These are phyloP conservation scores for Setaria viridis DNA, from an alignment of 202 grass and related monocot species.

Conservation along the genomic window DNA sequence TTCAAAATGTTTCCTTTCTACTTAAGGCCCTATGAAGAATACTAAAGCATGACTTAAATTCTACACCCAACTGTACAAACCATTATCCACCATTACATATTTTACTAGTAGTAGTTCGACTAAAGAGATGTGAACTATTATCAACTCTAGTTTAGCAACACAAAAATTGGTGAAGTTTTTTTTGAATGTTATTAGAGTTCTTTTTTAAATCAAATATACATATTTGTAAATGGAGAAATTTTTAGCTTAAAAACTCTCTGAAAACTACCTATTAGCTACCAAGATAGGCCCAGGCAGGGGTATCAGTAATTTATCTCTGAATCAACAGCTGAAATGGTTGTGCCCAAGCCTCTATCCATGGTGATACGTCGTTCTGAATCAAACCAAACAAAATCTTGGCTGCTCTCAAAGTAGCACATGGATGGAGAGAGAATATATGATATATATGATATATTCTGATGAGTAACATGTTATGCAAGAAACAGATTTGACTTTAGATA, in stretches of 20 bases:
- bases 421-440: constrained; percentile 11
- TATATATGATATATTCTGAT: constrained; percentile 18
- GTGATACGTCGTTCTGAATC: not conserved
- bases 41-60: constrained; percentile 21
- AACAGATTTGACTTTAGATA: not conserved
- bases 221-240: too few relatives aligned
- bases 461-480: constrained; percentile 6
- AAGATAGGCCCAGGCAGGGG: not conserved
- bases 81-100: constrained; percentile 13
- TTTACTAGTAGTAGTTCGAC: not conserved
- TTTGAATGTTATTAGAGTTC: not conserved
- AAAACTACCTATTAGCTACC: constrained; percentile 2
- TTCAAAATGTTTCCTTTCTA: not conserved
- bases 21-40: not conserved
- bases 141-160: not conserved
- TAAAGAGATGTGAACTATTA: constrained; percentile 4
- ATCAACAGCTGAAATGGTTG: constrained; percentile 5
- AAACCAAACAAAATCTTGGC: constrained; percentile 25
- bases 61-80: not conserved
- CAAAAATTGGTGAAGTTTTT: not conserved
- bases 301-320: not conserved
- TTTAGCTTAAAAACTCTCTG: not conserved
- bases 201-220: not conserved
- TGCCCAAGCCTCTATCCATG: not conserved
- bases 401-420: constrained; percentile 36